These are phyloP conservation scores for Daldinia sp. DNA, from an alignment of 2,329 filamentous ascomycete species.

Conservation along the genomic window DNA sequence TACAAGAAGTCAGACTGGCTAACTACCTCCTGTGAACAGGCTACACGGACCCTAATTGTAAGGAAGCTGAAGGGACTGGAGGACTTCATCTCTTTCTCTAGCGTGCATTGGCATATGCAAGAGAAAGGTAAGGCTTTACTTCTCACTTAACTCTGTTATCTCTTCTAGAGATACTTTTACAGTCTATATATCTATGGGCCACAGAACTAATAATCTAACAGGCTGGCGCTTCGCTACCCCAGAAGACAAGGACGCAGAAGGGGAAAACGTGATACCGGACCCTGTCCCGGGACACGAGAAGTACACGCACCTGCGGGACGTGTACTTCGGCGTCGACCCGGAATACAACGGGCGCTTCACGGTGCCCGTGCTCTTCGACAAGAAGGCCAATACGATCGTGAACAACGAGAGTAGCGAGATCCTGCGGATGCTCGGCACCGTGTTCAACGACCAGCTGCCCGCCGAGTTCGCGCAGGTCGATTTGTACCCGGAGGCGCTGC, in stretches of 20 bases:
- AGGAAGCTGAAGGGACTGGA: conserved; percentile 93
- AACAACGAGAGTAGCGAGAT: conserved; percentile 95
- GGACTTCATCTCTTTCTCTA: conserved; percentile 80
- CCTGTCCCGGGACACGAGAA: conserved; percentile 77
- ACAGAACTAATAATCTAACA: conserved; percentile 48
- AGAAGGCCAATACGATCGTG: conserved; percentile 79
- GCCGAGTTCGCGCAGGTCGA: conserved; percentile 70
- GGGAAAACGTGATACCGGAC: conserved; percentile 74
- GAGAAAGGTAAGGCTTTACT: conserved; percentile 59
- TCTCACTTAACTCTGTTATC: not conserved
- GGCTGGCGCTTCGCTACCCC: conserved; percentile 86
- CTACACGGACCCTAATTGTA: conserved; percentile 87
- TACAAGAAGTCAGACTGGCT: not conserved
- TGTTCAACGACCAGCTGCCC: conserved; percentile 79
- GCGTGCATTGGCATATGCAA: conserved; percentile 92
- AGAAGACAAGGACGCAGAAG: conserved; percentile 66
- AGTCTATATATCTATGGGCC: not conserved
- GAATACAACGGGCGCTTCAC: conserved; percentile 85
- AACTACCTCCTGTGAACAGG: conserved; percentile 54
- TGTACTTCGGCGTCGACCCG: conserved; percentile 82
- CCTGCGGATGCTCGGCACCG: conserved; percentile 86
- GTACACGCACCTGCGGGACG: conserved; percentile 77
- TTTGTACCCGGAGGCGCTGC: conserved; percentile 76
- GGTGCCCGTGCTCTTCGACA: conserved; percentile 88
- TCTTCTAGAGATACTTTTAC: not conserved